These are phyloP conservation scores for Malus asiatica DNA, from an alignment of 306 rosid species.

Conservation along the genomic window DNA sequence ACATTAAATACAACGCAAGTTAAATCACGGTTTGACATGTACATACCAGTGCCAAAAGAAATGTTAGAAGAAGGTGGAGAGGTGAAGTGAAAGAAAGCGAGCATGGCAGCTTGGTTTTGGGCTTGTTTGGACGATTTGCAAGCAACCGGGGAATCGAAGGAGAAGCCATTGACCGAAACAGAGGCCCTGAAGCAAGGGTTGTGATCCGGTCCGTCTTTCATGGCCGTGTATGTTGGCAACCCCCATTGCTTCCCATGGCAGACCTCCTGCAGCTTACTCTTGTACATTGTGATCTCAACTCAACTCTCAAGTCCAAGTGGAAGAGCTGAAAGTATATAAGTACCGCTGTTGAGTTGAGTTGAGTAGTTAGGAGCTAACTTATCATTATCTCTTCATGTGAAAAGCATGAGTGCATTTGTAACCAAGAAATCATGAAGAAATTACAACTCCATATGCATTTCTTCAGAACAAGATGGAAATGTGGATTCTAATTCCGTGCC, in stretches of 20 bases:
- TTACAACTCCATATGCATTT: not conserved
- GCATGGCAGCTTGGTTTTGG: constrained; percentile 53
- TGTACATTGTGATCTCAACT: constrained; percentile 34
- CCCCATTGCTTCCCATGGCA: constrained; percentile 51
- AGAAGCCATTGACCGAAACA: constrained; percentile 37
- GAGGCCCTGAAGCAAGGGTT: constrained; percentile 44
- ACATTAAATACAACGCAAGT: no score
- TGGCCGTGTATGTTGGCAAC: constrained; percentile 36
- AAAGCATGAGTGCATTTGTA: not conserved
- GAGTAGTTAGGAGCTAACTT: not conserved
- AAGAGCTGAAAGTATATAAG: no score
- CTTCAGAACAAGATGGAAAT: no score
- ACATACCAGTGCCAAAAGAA: not conserved
- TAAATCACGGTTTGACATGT: no score
- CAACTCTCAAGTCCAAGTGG: no score
- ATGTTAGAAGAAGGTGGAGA: constrained; percentile 1
- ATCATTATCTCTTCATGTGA: not conserved
- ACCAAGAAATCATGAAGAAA: not conserved
- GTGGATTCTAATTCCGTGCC: no score
- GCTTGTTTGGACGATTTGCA: constrained; percentile 50
- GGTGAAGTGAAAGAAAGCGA: constrained; percentile 38
- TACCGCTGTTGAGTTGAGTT: not conserved
- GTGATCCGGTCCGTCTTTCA: constrained; percentile 53
- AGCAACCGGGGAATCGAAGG: constrained; percentile 25
- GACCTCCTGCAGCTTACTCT: constrained; percentile 51